phyloP scores from a whole-genome alignment of 352 stramenopile genomes.

The Phytophthora kernoviae region DNA sequence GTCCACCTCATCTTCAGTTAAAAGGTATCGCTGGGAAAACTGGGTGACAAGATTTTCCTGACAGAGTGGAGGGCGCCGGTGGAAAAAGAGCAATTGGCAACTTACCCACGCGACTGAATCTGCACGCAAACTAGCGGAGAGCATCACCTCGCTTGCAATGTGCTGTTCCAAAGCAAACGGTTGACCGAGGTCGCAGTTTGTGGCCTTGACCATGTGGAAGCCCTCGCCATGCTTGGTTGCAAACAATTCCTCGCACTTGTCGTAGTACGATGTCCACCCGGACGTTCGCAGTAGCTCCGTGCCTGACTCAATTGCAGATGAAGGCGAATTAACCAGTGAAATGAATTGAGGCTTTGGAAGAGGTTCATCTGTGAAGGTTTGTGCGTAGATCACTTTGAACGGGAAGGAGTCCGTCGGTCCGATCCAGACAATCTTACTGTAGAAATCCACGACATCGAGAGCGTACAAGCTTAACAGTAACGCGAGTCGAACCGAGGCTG shows the following conservation, averaged over 20 bases:
- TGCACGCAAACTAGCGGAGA: constrained; percentile 45
- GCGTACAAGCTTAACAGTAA: constrained; percentile 31
- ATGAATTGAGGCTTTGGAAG: constrained; percentile 22
- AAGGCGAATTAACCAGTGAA: constrained; percentile 1
- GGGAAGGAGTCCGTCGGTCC: constrained; percentile 42
- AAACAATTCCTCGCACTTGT: constrained; percentile 35
- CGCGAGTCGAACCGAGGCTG: constrained; percentile 17
- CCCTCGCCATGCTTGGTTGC: constrained; percentile 20
- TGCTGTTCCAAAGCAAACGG: constrained; percentile 9
- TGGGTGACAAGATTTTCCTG: constrained; percentile 60
- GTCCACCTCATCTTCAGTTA: constrained; percentile 29
- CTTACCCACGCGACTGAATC: constrained; percentile 61
- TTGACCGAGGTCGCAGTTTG: constrained; percentile 28
- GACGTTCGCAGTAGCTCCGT: constrained; percentile 21
- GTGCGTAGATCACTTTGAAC: constrained; percentile 30
- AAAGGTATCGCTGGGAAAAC: constrained; percentile 50
- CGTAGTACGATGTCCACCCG: constrained; percentile 43
- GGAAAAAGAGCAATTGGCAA: constrained; percentile 58
- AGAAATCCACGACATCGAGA: constrained; percentile 42
- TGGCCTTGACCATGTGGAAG: constrained; percentile 38
- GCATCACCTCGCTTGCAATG: constrained; percentile 36
- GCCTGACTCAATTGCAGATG: constrained; percentile 11
- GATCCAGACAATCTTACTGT: constrained; percentile 43
- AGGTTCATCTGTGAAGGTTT: constrained; percentile 19
- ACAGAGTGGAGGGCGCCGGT: constrained; percentile 56